Base-by-base conservation (phyloP, 2,329 filamentous ascomycete genomes). In the Byssoonygena ceratinophila region DNA sequence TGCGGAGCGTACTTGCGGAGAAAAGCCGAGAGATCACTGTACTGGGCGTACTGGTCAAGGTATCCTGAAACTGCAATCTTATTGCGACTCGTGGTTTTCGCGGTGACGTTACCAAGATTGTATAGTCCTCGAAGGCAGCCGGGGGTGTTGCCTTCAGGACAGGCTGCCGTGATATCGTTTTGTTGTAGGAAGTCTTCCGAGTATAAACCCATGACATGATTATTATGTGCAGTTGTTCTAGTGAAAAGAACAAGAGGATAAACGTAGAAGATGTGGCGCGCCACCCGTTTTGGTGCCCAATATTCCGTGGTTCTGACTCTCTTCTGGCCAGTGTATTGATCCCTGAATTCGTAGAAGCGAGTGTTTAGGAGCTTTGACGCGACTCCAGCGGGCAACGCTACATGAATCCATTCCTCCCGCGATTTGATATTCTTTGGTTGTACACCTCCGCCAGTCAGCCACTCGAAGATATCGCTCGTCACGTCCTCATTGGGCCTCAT, bases 161-260 rank as follows among this genome's bases (percentile, higher is more conserved):
- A 76, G 20, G 59, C 53, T n/a, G 32, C 34, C 2, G 34, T 23
- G 11, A 36, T 11, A 6, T 36, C 25, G 11, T 16, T 22, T 14
- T 20, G 22, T 18, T 20, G 61, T 18, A 22, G 46, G 5, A 31
- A 9, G 12, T 41, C 37, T 40, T 39, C 18, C 20, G 78, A 70
- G 27, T 40, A 52, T 73, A 69, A 23, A 16, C 31, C 29, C 16
- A 29, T 6, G 23, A 43, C 3, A n/a, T 45, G 29, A 1, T 25
- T 36, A 20, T 23, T 43, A 14, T 55, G 54, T 0, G 51, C 50
- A n/a, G 27, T 46, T 11, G 40, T n/a, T 22, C 46, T 43, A 22
- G 77, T 76, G 54, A 84, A 85, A 31, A 77, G 72, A 4, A 79
- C 84, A 0, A 82, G 84, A 0, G 82, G 82, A 63, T 84, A 79